Evolutionary conservation across 306 rosid genomes (phyloP).

Genomic region (Fragaria ananassa): DNA sequence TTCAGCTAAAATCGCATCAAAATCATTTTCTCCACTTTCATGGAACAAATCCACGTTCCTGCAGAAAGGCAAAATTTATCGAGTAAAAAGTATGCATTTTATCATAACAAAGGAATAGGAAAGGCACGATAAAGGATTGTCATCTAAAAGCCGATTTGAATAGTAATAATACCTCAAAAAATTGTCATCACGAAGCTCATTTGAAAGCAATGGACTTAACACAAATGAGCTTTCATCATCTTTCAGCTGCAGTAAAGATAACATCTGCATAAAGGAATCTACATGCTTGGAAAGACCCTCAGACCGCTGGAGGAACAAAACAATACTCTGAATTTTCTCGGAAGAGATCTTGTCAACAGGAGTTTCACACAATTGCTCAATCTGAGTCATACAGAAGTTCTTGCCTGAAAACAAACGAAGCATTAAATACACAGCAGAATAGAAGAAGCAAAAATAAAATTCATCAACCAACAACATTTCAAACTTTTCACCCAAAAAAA

Average conservation of each 20-base stretch:
- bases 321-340: conserved; percentile 65
- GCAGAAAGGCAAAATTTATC: conserved; percentile 22
- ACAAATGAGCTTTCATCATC: conserved; percentile 51
- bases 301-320: conserved; percentile 76
- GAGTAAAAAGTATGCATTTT: conserved; percentile 14
- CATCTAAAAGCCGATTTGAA: conserved; percentile 22
- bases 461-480: neutral
- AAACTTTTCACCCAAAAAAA: neutral
- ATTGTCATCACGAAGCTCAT: conserved; percentile 64
- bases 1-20: conserved; percentile 92
- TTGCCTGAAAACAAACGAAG: conserved; percentile 50
- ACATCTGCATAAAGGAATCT: conserved; percentile 96
- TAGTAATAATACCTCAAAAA: conserved; percentile 56
- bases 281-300: conserved; percentile 82
- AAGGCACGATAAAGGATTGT: conserved; percentile 16
- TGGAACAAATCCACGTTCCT: conserved; percentile 71
- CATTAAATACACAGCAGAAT: neutral
- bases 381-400: conserved; percentile 77
- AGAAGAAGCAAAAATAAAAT: conserved; percentile 10
- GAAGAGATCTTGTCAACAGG: conserved; percentile 52
- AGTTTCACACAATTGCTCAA: conserved; percentile 67
- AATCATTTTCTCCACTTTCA: conserved; percentile 67
- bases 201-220: conserved; percentile 72
- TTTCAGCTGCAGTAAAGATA: conserved; percentile 69
- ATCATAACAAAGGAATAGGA: conserved; percentile 13